These are phyloP conservation scores for Lactuca saligna DNA, from an alignment of 129 eudicot genomes.

Conservation along the genomic window DNA sequence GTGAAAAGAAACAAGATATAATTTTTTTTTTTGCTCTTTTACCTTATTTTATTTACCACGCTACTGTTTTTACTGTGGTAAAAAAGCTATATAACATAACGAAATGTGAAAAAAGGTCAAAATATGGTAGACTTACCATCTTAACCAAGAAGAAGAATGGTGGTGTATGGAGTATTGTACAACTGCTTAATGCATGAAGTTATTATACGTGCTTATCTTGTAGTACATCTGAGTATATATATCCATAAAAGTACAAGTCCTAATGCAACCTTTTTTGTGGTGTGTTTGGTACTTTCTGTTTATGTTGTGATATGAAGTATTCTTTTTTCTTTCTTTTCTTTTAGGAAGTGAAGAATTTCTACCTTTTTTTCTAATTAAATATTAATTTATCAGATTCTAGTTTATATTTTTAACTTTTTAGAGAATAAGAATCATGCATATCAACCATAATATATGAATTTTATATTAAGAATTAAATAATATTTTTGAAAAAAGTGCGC, in stretches of 20 bases:
- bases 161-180: constrained; percentile 24
- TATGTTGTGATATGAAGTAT: not conserved
- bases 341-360: not conserved
- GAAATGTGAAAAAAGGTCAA: constrained; percentile 19
- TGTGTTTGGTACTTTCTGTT: constrained; percentile 13
- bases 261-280: constrained; percentile 20
- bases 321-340: not conserved
- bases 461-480: not conserved
- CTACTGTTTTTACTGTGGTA: constrained; percentile 24
- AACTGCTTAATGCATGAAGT: constrained; percentile 26
- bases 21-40: not conserved
- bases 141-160: constrained; percentile 12
- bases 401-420: not conserved
- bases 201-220: constrained; percentile 31
- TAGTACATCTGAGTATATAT: constrained; percentile 22
- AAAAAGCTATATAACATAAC: constrained; percentile 24
- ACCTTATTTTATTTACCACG: constrained; percentile 8
- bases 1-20: constrained; percentile 7
- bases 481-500: not conserved
- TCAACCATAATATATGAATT: not conserved
- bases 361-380: not conserved
- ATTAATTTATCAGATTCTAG: not conserved
- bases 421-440: not conserved
- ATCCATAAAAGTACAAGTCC: constrained; percentile 25
- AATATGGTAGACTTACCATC: constrained; percentile 10